Evolutionary conservation across 176 grass and related monocot species (phyloP).

Genomic region (Lolium rigidum): DNA sequence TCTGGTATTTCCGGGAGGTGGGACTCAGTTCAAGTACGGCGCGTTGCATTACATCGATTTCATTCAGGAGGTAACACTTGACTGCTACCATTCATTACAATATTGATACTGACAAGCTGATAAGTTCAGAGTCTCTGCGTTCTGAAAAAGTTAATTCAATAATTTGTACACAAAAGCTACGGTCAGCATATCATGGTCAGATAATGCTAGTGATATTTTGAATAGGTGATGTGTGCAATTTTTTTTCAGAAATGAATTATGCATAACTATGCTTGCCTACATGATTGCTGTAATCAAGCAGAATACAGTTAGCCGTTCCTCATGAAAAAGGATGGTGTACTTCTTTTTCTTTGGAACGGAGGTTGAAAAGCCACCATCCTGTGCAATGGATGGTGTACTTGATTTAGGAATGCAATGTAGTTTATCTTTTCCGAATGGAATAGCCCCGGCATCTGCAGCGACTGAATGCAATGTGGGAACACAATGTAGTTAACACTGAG

Average conservation of each 20-base stretch:
- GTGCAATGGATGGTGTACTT: too few relatives aligned
- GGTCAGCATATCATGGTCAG: neutral
- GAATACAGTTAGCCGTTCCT: too few relatives aligned
- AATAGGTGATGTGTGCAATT: neutral
- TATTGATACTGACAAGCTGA: neutral
- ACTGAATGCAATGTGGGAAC: neutral
- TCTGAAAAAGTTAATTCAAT: neutral
- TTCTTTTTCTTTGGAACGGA: too few relatives aligned
- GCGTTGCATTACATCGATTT: constrained; percentile 86
- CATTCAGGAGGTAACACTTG: constrained; percentile 61
- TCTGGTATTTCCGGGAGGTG: constrained; percentile 77
- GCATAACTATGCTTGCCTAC: neutral
- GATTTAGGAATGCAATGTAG: too few relatives aligned
- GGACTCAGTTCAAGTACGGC: constrained; percentile 89
- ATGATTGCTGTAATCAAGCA: too few relatives aligned
- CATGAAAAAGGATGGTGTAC: too few relatives aligned
- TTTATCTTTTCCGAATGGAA: too few relatives aligned
- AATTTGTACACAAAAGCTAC: neutral
- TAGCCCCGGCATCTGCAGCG: too few relatives aligned
- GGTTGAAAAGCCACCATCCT: too few relatives aligned
- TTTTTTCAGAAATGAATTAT: neutral
- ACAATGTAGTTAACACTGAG: neutral
- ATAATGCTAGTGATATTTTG: neutral
- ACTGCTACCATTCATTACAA: neutral
- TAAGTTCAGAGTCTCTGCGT: neutral